These are phyloP conservation scores for Mycena kentingensis DNA, from an alignment of 768 basidiomycete species.

Conservation along the genomic window DNA sequence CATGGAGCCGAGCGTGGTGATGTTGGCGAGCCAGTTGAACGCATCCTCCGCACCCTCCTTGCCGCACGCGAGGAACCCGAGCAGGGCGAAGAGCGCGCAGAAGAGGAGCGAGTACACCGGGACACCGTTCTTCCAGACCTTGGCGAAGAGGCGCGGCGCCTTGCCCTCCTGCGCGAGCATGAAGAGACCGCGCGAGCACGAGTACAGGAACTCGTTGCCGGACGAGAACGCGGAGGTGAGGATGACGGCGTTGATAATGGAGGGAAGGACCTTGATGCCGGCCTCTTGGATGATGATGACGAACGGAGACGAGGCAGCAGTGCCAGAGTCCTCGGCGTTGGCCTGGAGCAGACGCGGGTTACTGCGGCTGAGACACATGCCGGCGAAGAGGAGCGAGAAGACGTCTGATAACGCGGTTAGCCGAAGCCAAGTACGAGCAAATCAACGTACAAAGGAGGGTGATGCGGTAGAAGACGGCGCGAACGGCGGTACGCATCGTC, in stretches of 20 bases:
- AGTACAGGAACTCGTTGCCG: conserved; percentile 55
- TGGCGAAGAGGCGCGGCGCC: conserved; percentile 51
- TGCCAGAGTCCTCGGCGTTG: conserved; percentile 26
- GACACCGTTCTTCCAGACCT: conserved; percentile 36
- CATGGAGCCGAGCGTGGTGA: conserved; percentile 32
- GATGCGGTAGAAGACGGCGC: conserved; percentile 41
- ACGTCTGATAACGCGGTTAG: conserved; percentile 23
- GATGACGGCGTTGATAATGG: conserved; percentile 42
- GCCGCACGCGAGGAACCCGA: conserved; percentile 45
- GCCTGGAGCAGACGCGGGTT: conserved; percentile 19
- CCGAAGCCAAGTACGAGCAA: neutral
- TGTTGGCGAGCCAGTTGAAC: conserved; percentile 46
- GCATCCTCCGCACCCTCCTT: conserved; percentile 36
- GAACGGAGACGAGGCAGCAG: conserved; percentile 35
- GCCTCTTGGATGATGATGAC: conserved; percentile 47
- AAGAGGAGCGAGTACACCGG: conserved; percentile 41
- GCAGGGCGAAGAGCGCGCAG: conserved; percentile 35
- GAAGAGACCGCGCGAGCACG: conserved; percentile 50
- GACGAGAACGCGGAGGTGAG: conserved; percentile 60
- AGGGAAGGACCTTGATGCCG: conserved; percentile 49
- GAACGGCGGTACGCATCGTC: conserved; percentile 43
- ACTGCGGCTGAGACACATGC: conserved; percentile 42
- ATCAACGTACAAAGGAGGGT: conserved; percentile 25
- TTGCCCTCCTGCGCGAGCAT: conserved; percentile 54
- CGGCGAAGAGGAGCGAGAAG: conserved; percentile 42